phyloP scores from a whole-genome alignment of 2,329 filamentous ascomycete genomes.

The Sporothrix sp. region DNA sequence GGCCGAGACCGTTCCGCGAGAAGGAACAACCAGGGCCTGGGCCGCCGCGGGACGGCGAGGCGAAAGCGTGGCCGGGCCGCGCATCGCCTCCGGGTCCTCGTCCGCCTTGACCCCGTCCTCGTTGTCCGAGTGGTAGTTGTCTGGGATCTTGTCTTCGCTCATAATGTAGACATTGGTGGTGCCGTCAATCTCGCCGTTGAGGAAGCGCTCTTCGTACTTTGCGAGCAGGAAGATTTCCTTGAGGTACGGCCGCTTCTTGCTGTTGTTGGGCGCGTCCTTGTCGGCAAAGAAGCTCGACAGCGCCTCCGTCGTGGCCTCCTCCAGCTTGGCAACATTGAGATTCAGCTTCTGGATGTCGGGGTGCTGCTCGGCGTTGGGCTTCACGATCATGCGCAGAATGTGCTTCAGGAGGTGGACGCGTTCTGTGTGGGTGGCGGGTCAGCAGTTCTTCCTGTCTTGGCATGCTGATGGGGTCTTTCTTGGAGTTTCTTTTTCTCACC shows the following conservation, averaged over 20 bases:
- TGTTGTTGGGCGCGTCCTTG: constrained; percentile 42
- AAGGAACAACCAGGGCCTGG: constrained; percentile 26
- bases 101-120: constrained; percentile 36
- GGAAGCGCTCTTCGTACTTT: constrained; percentile 44
- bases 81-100: constrained; percentile 28
- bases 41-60: constrained; percentile 22
- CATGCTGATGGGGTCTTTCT: no score
- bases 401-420: constrained; percentile 49
- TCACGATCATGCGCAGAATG: constrained; percentile 48
- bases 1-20: constrained; percentile 1
- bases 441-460: no score
- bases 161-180: constrained; percentile 40
- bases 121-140: constrained; percentile 38
- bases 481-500: constrained; percentile 34
- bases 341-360: constrained; percentile 42
- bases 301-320: constrained; percentile 48
- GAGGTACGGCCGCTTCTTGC: constrained; percentile 44
- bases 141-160: constrained; percentile 41
- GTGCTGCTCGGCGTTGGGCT: constrained; percentile 41
- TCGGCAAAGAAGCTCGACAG: constrained; percentile 50
- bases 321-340: constrained; percentile 45
- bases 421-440: constrained; percentile 31
- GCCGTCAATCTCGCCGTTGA: constrained; percentile 45
- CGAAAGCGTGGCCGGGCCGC: constrained; percentile 28
- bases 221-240: constrained; percentile 55